A percentile compares a stretch with the other conserved stretches of the same genome.
These are phyloP conservation scores for Plasmodium coatneyi DNA, from an alignment of 169 alveolate species.

Conservation along the genomic window DNA sequence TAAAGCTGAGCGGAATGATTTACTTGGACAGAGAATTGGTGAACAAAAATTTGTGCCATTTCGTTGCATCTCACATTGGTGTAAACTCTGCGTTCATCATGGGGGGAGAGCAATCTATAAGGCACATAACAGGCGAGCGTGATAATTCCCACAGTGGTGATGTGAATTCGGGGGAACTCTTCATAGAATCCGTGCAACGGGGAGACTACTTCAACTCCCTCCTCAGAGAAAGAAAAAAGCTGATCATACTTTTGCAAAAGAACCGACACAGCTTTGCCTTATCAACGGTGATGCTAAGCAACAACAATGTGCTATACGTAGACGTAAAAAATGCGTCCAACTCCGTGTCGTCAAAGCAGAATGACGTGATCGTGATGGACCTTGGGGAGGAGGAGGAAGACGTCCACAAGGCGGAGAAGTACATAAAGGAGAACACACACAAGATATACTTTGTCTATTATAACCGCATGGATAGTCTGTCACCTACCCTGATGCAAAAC, in stretches of 20 bases:
- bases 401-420: neutral
- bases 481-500: neutral
- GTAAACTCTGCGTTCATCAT: neutral
- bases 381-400: neutral
- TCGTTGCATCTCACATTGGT: neutral
- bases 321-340: neutral
- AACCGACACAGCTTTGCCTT: slow-evolving; percentile 10
- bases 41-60: slow-evolving; percentile 10
- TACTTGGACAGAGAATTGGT: neutral
- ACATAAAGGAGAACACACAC: neutral
- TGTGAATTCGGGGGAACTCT: neutral
- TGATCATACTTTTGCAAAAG: slow-evolving; percentile 17
- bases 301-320: neutral
- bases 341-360: neutral
- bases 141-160: neutral
- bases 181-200: neutral
- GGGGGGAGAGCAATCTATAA: neutral
- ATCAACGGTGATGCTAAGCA: slow-evolving; percentile 5
- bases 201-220: neutral
- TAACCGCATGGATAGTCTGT: neutral
- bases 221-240: neutral
- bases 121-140: neutral
- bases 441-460: slow-evolving; percentile 39
- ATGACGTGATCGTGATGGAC: slow-evolving; percentile 20
- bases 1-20: neutral